Base-by-base conservation (phyloP, 2,329 filamentous ascomycete genomes). In the Diaporthe ampelina region DNA sequence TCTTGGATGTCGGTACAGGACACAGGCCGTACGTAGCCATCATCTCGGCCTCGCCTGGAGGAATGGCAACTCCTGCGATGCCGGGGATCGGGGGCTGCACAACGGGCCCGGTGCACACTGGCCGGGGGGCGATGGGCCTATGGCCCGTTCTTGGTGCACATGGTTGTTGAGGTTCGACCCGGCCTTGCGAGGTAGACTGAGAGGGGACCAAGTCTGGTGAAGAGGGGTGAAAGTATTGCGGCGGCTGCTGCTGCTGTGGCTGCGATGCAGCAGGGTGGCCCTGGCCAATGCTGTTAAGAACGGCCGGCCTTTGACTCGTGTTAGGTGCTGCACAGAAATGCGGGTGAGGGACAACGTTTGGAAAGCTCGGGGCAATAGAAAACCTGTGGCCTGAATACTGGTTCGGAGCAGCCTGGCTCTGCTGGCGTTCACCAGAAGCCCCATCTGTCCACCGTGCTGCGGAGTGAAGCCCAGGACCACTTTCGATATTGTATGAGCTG, bases 1-100 rank as follows among this genome's bases (percentile, higher is more conserved):
- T 19, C 52, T 72, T 69, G 15, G 19, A 61, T 0, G 59, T 70
- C 2, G 58, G 63, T 7, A 58, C 67, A 1, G 74, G 71, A 10
- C 29, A 70, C 7, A 75, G 71, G 15, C 74, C 73, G 21, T 70
- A 70, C 17, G 37, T 43, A 4, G 73, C 73, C 73, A 75, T 73
- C 7, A 63, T 26, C 32, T 75, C 70, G 10, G 57, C 57, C 52
- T 73, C 48, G 19, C 35, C 21, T 19, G 73, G 35, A 19, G 63
- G 29, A 17, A 45, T 40, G n/a, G 37, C 43, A 50, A 29, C 26
- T 11, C 32, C 17, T 29, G 35, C 37, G 15, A 37, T 63, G 19
- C 32, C 40, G 4, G 70, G 73, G 9, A 50, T 48, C 3, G 63
- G 29, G 17, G 50, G 68, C 2, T 50, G 68, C 9, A 26, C n/a